These are phyloP conservation scores for Lithospermum erythrorhizon DNA, from an alignment of 257 asterid genomes.

Conservation along the genomic window DNA sequence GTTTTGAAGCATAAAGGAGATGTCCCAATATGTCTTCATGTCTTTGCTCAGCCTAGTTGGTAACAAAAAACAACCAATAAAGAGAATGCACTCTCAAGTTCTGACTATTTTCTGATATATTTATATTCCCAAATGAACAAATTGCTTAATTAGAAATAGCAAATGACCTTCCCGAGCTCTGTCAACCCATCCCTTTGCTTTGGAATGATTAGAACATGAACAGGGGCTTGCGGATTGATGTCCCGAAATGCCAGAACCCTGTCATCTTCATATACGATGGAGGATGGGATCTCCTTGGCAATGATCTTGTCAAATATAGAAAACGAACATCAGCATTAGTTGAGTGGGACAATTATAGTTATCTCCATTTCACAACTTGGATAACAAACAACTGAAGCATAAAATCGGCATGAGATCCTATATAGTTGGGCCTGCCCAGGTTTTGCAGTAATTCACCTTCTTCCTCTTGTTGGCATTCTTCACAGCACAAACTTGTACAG, in stretches of 20 bases:
- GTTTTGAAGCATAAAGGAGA: conserved; percentile 78
- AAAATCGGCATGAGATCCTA: conserved; percentile 19
- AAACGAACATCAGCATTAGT: not conserved
- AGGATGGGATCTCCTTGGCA: conserved; percentile 77
- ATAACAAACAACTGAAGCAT: conserved; percentile 1
- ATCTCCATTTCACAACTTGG: not conserved
- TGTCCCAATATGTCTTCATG: conserved; percentile 78
- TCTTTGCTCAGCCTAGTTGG: conserved; percentile 62
- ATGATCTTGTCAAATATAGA: conserved; percentile 86
- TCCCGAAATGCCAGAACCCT: conserved; percentile 88
- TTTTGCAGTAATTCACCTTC: conserved; percentile 65
- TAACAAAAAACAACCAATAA: conserved; percentile 8
- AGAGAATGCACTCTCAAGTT: not conserved
- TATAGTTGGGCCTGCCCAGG: conserved; percentile 80
- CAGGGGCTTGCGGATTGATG: conserved; percentile 89
- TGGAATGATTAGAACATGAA: conserved; percentile 83
- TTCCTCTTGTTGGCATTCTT: conserved; percentile 59
- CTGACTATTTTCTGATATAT: too few species aligned
- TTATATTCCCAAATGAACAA: too few species aligned
- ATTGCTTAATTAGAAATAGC: conserved; percentile 2
- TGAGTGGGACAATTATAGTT: not conserved
- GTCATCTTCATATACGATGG: conserved; percentile 81
- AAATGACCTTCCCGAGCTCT: conserved; percentile 63
- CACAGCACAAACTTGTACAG: conserved; percentile 36
- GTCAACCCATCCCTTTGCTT: conserved; percentile 81